Evolutionary conservation across 805 yeast genomes (phyloP).

Genomic region (Phaffomyces antillensis): DNA sequence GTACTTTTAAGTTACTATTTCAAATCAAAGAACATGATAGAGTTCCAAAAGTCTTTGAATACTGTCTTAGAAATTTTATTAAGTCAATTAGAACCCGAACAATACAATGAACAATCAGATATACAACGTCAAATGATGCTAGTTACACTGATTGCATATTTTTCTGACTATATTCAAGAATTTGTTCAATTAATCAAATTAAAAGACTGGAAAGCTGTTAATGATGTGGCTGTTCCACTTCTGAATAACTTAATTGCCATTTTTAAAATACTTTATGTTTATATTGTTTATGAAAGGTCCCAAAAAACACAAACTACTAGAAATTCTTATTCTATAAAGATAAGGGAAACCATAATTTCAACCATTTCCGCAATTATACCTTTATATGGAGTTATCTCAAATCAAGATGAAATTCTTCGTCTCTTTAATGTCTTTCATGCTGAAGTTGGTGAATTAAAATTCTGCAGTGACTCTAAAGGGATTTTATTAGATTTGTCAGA

Average conservation of each 20-base stretch:
- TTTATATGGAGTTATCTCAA: conserved; percentile 23
- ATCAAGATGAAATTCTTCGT: conserved; percentile 28
- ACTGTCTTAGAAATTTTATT: conserved; percentile 41
- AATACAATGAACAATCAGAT: conserved; percentile 19
- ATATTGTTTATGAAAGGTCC: conserved; percentile 24
- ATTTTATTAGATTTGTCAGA: conserved; percentile 56
- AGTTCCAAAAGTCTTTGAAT: conserved; percentile 44
- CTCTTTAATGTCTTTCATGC: conserved; percentile 60
- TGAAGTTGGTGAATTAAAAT: conserved; percentile 59
- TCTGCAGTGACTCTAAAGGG: conserved; percentile 64
- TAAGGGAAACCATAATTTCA: conserved; percentile 37
- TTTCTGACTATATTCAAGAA: conserved; percentile 41
- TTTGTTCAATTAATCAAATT: conserved; percentile 24
- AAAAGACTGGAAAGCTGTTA: conserved; percentile 29
- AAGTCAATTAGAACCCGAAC: conserved; percentile 25
- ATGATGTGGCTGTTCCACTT: neutral
- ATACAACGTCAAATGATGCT: conserved; percentile 35
- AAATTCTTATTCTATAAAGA: conserved; percentile 6
- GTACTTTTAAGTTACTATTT: conserved; percentile 54
- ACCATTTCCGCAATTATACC: conserved; percentile 31
- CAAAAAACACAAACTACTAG: neutral
- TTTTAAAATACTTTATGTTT: conserved; percentile 40
- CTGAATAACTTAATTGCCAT: conserved; percentile 24
- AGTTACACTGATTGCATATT: conserved; percentile 44
- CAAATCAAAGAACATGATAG: conserved; percentile 21